Percentiles rank a stretch among this genome's conserved stretches.
Conservation (phyloP, 2,329 filamentous ascomycete species). For the Arthrobotrys entomopaga region DNA sequence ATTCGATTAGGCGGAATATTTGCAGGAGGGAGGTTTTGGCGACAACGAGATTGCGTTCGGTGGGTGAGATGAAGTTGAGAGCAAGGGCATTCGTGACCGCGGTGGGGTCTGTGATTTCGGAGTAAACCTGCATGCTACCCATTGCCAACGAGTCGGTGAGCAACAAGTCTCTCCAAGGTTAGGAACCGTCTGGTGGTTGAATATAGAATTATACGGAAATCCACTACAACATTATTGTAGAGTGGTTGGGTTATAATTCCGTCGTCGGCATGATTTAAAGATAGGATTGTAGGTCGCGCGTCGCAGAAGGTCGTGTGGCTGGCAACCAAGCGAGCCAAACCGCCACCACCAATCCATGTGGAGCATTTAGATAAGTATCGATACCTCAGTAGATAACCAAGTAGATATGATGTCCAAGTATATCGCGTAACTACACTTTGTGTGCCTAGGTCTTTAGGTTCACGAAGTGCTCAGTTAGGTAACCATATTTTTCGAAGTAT, state of each 20-base stretch:
- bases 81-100: constrained; percentile 89
- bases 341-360: no score
- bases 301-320: background rate
- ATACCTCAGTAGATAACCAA: no score
- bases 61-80: constrained; percentile 78
- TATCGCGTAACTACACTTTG: no score
- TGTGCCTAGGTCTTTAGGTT: no score
- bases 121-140: constrained; percentile 69
- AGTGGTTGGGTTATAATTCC: constrained; percentile 28
- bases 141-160: constrained; percentile 7
- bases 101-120: constrained; percentile 91
- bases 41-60: constrained; percentile 85
- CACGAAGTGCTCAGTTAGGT: no score
- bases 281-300: background rate
- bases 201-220: constrained; percentile 2
- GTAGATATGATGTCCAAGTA: no score
- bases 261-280: constrained; percentile 11
- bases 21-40: constrained; percentile 93
- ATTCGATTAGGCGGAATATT: constrained; percentile 78
- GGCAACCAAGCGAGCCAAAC: background rate
- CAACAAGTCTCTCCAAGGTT: background rate
- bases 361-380: no score
- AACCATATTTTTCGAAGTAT: no score
- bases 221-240: background rate
- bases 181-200: no score